Conservation (phyloP, 345 rosid genomes). For the Eucalyptus coolabah region DNA sequence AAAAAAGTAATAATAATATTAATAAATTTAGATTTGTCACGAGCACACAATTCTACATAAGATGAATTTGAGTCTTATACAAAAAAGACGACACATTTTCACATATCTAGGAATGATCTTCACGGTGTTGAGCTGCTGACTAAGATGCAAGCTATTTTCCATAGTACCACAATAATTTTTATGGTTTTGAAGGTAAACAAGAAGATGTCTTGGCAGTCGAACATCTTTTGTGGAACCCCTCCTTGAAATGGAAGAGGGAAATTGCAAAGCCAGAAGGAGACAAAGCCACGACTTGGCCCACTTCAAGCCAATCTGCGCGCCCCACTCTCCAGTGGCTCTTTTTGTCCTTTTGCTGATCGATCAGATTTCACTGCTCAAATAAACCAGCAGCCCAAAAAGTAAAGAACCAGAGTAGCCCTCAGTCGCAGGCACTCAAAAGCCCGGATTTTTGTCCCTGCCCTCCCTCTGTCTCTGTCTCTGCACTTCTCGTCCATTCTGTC, state of each 20-base stretch:
- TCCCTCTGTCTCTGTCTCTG: background rate
- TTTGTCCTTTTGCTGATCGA: background rate
- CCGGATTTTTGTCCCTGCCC: background rate
- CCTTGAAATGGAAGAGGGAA: background rate
- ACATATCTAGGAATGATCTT: background rate
- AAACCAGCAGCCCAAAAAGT: background rate
- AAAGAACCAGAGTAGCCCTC: background rate
- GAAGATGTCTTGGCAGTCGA: background rate
- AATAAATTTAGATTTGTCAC: accelerated
- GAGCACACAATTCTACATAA: accelerated
- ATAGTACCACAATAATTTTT: background rate
- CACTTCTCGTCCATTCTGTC: background rate
- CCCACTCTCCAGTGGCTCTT: background rate
- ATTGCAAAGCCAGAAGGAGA: background rate
- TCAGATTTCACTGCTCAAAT: background rate
- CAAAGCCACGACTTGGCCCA: background rate
- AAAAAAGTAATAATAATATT: background rate
- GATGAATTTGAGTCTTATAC: accelerated
- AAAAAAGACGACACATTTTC: background rate
- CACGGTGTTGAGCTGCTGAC: background rate
- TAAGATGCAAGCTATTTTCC: background rate
- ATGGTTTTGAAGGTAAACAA: background rate
- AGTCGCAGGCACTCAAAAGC: background rate
- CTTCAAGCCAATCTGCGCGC: background rate
- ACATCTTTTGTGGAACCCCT: background rate